Evolutionary conservation across 345 rosid genomes (phyloP).

Genomic region (Clausena lansium): DNA sequence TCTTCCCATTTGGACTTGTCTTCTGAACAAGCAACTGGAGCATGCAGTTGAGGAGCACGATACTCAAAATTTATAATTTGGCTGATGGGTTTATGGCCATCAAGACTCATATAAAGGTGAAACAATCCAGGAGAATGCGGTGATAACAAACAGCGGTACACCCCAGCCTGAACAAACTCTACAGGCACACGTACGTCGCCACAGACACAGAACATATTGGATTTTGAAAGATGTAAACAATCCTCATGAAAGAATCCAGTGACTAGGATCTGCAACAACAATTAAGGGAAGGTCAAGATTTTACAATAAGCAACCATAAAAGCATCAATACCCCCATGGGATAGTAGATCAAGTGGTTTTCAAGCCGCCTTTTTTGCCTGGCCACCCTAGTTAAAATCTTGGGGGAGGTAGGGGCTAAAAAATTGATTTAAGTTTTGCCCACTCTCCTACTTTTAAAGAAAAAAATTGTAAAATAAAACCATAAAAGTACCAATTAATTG

Average conservation of each 20-base stretch:
- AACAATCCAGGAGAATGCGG: slow-evolving; percentile 67
- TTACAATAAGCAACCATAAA: not conserved
- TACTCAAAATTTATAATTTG: slow-evolving; percentile 74
- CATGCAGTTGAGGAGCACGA: slow-evolving; percentile 38
- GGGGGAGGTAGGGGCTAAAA: too few relatives aligned
- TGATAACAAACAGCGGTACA: slow-evolving; percentile 73
- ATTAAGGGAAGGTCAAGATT: not conserved
- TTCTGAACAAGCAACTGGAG: slow-evolving; percentile 35
- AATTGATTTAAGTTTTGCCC: too few relatives aligned
- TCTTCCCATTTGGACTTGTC: slow-evolving; percentile 63
- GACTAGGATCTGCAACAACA: slow-evolving; percentile 57
- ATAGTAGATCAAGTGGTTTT: too few relatives aligned
- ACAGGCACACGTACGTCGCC: slow-evolving; percentile 62
- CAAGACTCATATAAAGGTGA: slow-evolving; percentile 68
- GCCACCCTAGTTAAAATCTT: too few relatives aligned
- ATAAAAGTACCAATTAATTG: not conserved
- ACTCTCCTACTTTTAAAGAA: too few relatives aligned
- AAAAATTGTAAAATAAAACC: not conserved
- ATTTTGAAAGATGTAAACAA: slow-evolving; percentile 49
- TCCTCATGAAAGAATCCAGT: slow-evolving; percentile 67
- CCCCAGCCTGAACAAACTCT: slow-evolving; percentile 73
- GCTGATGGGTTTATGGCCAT: slow-evolving; percentile 79
- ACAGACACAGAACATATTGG: slow-evolving; percentile 64
- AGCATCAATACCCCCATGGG: too few relatives aligned
- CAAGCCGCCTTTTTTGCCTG: too few relatives aligned